Evolutionary conservation across 805 yeast species (phyloP), one percentile per base, ranked within the genome.

Genomic region (Nakazawaea ernobii): DNA sequence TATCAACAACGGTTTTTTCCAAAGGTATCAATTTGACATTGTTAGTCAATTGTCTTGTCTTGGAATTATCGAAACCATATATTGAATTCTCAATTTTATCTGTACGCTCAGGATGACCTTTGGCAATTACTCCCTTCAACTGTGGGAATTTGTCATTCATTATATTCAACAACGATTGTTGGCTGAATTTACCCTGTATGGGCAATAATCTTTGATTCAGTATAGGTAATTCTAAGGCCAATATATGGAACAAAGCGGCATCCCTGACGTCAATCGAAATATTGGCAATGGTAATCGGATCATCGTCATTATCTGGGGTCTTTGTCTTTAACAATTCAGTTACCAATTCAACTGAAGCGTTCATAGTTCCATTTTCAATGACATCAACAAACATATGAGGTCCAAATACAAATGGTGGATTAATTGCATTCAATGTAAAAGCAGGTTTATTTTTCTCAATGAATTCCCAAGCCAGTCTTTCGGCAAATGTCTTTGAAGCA

Each of bases 401-500:
- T 13, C 83, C 83, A 50, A 75, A 68, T 1, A 75, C 76, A 40
- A 48, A 65, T 6, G 62, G 66, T 24, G 82, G 80, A 49, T 66
- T 64, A 24, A 75, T 69, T 7, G 68, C 56, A 35, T 70, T 54
- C 27, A 75, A 48, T 11, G 60, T 58, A 55, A 73, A 74, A 24
- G 57, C 54, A 1, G 72, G 69, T 10, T 64, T 57, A 26, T 68
- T 66, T 17, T 60, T 57, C 39, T 70, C 60, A 11, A 67, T 48
- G 51, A 77, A 79, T 1, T 76, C 70, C 79, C 85, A 77, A 9
- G 77, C 78, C 3, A 79, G 74, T 52, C 65, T 56, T 62, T 82
- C 86, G 27, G 85, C 86, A 55, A 66, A 63, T 6, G 61, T 70
- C 61, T 80, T 81, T 24, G 84, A 71, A 36, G 71, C 70, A 20